Conservation (phyloP, 2,329 filamentous ascomycete genomes). For the Fusarium anthophilum region DNA sequence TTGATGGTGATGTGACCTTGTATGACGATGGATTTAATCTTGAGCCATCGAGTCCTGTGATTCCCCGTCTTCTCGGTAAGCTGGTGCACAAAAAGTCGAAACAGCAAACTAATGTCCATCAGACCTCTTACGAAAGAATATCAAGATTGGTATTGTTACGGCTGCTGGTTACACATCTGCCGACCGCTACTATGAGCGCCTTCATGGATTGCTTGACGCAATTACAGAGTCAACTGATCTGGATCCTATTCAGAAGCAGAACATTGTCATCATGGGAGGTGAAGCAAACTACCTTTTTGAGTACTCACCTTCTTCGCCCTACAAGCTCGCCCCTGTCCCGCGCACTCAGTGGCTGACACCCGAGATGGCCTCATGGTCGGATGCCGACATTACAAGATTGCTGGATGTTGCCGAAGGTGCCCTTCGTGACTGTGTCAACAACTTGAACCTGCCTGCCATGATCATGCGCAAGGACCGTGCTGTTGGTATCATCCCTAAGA, state of each 20-base stretch:
- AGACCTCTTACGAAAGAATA: slow-evolving; percentile 79
- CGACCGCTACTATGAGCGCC: slow-evolving; percentile 83
- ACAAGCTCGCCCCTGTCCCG: slow-evolving; percentile 75
- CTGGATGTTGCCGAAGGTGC: slow-evolving; percentile 90
- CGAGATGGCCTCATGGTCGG: slow-evolving; percentile 80
- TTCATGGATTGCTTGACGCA: slow-evolving; percentile 87
- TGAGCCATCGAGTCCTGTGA: slow-evolving; percentile 78
- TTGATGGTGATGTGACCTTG: slow-evolving; percentile 96
- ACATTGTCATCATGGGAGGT: slow-evolving; percentile 91
- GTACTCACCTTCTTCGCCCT: slow-evolving; percentile 71
- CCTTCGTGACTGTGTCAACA: slow-evolving; percentile 81
- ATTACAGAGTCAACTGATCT: slow-evolving; percentile 69
- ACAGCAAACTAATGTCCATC: background rate
- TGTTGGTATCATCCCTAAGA: slow-evolving; percentile 77
- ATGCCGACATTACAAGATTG: slow-evolving; percentile 79
- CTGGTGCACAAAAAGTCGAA: background rate
- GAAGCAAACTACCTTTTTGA: slow-evolving; percentile 96
- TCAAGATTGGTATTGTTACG: slow-evolving; percentile 94
- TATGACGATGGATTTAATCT: slow-evolving; percentile 91
- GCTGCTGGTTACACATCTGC: slow-evolving; percentile 94
- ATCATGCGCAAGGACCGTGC: slow-evolving; percentile 90
- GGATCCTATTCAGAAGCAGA: slow-evolving; percentile 74
- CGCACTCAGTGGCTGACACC: slow-evolving; percentile 76
- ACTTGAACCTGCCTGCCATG: slow-evolving; percentile 80
- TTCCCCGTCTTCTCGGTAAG: slow-evolving; percentile 67